phyloP scores from a whole-genome alignment of 345 rosid species.

The Garcia nutans region DNA sequence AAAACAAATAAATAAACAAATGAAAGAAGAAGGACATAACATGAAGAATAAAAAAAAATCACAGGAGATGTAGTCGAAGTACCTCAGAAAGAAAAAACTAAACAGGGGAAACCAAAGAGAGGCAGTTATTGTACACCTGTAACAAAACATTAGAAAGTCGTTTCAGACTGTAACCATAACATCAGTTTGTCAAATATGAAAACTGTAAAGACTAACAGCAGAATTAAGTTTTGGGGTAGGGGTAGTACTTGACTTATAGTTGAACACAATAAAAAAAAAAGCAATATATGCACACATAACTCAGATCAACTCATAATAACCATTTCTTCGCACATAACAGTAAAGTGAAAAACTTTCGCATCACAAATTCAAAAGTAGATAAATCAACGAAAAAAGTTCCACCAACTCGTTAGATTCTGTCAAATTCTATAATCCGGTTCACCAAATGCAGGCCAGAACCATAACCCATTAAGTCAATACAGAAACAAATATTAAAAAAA shows the following conservation, averaged over 20 bases:
- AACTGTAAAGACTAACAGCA: neutral
- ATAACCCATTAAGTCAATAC: neutral
- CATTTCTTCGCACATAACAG: neutral
- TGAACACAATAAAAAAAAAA: neutral
- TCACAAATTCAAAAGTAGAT: neutral
- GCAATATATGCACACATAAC: neutral
- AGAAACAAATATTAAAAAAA: neutral
- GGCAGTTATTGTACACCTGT: neutral
- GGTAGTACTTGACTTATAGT: neutral
- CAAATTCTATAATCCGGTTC: neutral
- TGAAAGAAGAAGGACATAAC: neutral
- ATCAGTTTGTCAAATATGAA: neutral
- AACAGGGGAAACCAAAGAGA: neutral
- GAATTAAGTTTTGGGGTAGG: neutral
- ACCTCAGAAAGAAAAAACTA: neutral
- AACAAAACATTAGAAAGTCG: neutral
- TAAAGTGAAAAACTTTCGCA: neutral
- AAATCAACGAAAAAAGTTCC: neutral
- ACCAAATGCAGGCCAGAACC: neutral
- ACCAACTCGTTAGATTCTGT: neutral
- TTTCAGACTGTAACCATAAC: neutral
- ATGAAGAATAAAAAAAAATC: neutral
- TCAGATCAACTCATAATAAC: neutral
- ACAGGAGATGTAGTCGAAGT: neutral
- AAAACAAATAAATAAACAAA: neutral